A percentile compares a stretch with the other conserved stretches of the same genome.
These are phyloP conservation scores for Citrullus colocynthis DNA, from an alignment of 306 rosid species.

Conservation along the genomic window DNA sequence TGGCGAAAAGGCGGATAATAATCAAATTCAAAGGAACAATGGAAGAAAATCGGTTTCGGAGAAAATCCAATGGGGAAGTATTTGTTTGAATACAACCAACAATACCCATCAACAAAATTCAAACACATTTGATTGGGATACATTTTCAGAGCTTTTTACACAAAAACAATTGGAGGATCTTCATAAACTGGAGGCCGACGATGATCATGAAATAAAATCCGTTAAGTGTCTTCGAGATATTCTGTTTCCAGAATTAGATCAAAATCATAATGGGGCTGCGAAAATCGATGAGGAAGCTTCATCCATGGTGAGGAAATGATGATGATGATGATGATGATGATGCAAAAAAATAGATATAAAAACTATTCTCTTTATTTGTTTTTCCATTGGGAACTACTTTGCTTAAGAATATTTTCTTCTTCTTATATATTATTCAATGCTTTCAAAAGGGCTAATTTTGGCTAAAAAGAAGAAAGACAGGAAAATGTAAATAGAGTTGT, in stretches of 20 bases:
- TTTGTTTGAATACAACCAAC: slow-evolving; percentile 50
- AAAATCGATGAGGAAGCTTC: background rate
- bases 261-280: background rate
- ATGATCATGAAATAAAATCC: slow-evolving; percentile 12
- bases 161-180: background rate
- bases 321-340: background rate
- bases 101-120: background rate
- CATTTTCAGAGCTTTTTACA: slow-evolving; percentile 20
- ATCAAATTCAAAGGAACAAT: background rate
- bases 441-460: background rate
- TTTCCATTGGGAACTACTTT: background rate
- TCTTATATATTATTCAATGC: background rate
- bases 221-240: slow-evolving; percentile 18
- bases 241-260: slow-evolving; percentile 20
- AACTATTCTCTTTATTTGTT: background rate
- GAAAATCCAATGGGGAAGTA: slow-evolving; percentile 84
- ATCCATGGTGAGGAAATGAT: background rate
- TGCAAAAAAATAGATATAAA: background rate
- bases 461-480: background rate
- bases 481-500: slow-evolving; percentile 3
- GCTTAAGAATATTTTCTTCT: background rate
- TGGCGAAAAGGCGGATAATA: slow-evolving; percentile 34
- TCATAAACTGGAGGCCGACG: background rate
- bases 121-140: slow-evolving; percentile 27
- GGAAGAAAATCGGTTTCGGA: slow-evolving; percentile 65